Evolutionary conservation across 1,284 basidiomycete genomes (phyloP).

Genomic region (Papiliotrema nemorosa): DNA sequence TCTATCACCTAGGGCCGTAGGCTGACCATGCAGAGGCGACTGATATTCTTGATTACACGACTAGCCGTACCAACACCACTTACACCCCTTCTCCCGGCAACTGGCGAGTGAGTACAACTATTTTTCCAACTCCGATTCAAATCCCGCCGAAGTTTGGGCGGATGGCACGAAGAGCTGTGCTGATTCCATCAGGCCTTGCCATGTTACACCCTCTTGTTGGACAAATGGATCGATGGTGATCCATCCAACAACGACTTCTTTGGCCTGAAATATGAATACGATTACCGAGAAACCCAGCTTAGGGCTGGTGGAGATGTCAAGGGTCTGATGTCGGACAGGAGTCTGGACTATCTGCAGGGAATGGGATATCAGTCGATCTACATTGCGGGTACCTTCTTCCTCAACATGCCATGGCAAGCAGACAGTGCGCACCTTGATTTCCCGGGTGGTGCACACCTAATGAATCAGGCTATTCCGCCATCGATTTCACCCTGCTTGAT

Average conservation of each 20-base stretch:
- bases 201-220: constrained; percentile 77
- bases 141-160: too few species aligned
- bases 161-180: constrained; percentile 52
- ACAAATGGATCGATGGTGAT: constrained; percentile 90
- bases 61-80: constrained; percentile 57
- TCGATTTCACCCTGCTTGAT: constrained; percentile 83
- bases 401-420: constrained; percentile 93
- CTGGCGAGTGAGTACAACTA: constrained; percentile 60
- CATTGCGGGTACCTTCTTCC: constrained; percentile 82
- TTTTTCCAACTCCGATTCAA: constrained; percentile 55
- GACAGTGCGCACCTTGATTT: constrained; percentile 63
- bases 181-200: constrained; percentile 56
- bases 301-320: constrained; percentile 80
- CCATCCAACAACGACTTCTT: constrained; percentile 87
- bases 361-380: constrained; percentile 82
- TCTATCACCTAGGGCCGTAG: not conserved
- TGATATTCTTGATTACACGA: constrained; percentile 65
- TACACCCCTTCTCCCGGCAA: constrained; percentile 78
- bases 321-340: constrained; percentile 61
- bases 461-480: constrained; percentile 73
- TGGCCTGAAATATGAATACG: constrained; percentile 70
- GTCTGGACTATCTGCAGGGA: constrained; percentile 77
- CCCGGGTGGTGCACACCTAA: constrained; percentile 7
- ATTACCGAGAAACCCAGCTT: constrained; percentile 80
- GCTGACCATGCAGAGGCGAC: constrained; percentile 53